phyloP scores from a whole-genome alignment of 2,329 filamentous ascomycete genomes.

The Hypoxylon sp. region DNA sequence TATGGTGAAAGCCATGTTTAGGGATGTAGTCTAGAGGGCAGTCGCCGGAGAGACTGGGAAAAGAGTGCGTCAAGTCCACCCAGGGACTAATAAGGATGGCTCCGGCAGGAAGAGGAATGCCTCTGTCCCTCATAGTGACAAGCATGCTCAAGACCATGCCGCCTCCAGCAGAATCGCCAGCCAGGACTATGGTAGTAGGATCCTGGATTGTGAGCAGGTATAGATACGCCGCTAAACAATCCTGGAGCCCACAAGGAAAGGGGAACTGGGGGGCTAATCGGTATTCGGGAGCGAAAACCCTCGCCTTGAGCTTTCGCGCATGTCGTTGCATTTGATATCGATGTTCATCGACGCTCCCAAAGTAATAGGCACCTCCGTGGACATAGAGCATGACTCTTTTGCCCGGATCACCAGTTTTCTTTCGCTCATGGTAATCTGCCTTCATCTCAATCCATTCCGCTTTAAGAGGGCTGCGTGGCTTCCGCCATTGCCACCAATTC shows the following conservation, averaged over 20 bases:
- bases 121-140: constrained; percentile 85
- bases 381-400: constrained; percentile 92
- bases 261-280: constrained; percentile 93
- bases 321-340: constrained; percentile 98
- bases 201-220: constrained; percentile 83
- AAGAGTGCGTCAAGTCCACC: constrained; percentile 96
- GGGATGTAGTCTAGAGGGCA: constrained; percentile 90
- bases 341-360: constrained; percentile 95
- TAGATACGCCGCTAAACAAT: constrained; percentile 90
- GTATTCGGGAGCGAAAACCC: constrained; percentile 89
- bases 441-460: constrained; percentile 99
- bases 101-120: constrained; percentile 87
- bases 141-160: constrained; percentile 89
- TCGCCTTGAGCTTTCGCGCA: constrained; percentile 91
- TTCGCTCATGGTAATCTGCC: constrained; percentile 81
- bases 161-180: constrained; percentile 93
- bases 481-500: constrained; percentile 92
- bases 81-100: constrained; percentile 93
- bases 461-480: constrained; percentile 74
- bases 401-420: constrained; percentile 70
- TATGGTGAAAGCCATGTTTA: constrained; percentile 87
- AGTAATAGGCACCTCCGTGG: constrained; percentile 95
- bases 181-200: constrained; percentile 85
- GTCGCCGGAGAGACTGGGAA: constrained; percentile 85
- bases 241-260: constrained; percentile 92